Evolutionary conservation across 2,329 filamentous ascomycete species (phyloP).

Genomic region (Aspergillus arachidicola): DNA sequence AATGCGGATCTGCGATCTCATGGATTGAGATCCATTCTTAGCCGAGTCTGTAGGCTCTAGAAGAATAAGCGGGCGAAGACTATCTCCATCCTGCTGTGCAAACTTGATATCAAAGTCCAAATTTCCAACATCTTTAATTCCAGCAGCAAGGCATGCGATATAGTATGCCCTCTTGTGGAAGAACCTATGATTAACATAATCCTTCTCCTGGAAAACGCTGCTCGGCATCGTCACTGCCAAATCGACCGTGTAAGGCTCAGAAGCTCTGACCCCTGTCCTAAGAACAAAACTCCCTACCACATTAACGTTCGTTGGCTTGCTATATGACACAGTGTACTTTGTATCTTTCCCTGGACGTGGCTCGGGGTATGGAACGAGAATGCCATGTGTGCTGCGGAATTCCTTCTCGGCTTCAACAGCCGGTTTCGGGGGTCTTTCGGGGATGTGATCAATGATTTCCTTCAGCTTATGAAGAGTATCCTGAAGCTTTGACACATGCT

Average conservation of each 20-base stretch:
- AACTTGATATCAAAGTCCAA: slow-evolving; percentile 63
- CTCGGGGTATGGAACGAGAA: slow-evolving; percentile 82
- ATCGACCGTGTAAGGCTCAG: slow-evolving; percentile 65
- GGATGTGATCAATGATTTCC: slow-evolving; percentile 58
- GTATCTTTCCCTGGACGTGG: slow-evolving; percentile 74
- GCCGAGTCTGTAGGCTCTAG: slow-evolving; percentile 40
- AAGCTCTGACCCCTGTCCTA: slow-evolving; percentile 69
- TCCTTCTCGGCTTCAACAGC: slow-evolving; percentile 70
- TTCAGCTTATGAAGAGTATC: slow-evolving; percentile 59
- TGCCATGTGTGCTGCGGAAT: slow-evolving; percentile 65
- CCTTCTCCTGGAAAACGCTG: slow-evolving; percentile 85
- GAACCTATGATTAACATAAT: slow-evolving; percentile 89
- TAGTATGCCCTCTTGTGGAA: slow-evolving; percentile 96
- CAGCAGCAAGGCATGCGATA: slow-evolving; percentile 75
- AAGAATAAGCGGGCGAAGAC: slow-evolving; percentile 70
- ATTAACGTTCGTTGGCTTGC: slow-evolving; percentile 76
- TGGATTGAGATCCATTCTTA: slow-evolving; percentile 40
- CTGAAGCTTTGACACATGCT: slow-evolving; percentile 57
- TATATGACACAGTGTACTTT: slow-evolving; percentile 80
- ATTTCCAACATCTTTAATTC: slow-evolving; percentile 62
- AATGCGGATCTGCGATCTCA: slow-evolving; percentile 68
- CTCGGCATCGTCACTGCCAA: slow-evolving; percentile 84
- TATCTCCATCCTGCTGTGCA: slow-evolving; percentile 71
- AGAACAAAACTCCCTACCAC: slow-evolving; percentile 85
- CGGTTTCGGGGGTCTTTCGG: slow-evolving; percentile 51